Conservation (phyloP, 768 basidiomycete species). For the Mrakia hoshinonis region DNA sequence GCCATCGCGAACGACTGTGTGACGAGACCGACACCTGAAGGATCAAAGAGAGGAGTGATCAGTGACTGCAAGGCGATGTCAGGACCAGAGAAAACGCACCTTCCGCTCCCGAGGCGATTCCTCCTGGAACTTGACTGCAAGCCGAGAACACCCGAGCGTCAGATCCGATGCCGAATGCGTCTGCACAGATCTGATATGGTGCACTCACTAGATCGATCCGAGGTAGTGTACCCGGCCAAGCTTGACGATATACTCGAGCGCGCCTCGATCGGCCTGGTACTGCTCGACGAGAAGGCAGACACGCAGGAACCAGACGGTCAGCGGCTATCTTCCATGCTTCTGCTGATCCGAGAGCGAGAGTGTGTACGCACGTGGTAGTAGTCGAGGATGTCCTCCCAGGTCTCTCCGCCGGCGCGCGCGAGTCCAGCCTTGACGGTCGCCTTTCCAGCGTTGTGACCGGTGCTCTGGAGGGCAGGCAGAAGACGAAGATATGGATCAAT, state of each 20-base stretch:
- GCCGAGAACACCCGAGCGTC: not conserved
- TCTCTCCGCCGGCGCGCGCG: slow-evolving; percentile 79
- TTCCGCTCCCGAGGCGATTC: slow-evolving; percentile 77
- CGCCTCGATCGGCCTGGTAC: slow-evolving; percentile 93
- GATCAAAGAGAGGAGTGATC: not conserved
- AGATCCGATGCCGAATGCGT: not conserved
- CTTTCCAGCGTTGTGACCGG: slow-evolving; percentile 60
- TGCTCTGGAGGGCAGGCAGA: slow-evolving; percentile 45
- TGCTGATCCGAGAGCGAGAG: not conserved
- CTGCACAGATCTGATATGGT: not conserved
- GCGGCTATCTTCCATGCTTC: not conserved
- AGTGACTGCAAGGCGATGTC: not conserved
- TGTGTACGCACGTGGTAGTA: slow-evolving; percentile 63
- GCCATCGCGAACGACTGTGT: slow-evolving; percentile 69
- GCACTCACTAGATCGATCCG: slow-evolving; percentile 65
- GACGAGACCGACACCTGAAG: slow-evolving; percentile 60
- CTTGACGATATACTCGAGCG: slow-evolving; percentile 77
- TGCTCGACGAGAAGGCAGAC: slow-evolving; percentile 37
- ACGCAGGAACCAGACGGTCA: not conserved
- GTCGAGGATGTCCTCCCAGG: slow-evolving; percentile 85
- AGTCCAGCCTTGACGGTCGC: slow-evolving; percentile 76
- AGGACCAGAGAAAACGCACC: slow-evolving; percentile 40
- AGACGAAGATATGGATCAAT: not conserved
- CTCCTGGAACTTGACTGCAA: slow-evolving; percentile 52
- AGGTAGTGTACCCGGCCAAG: slow-evolving; percentile 95